Evolutionary conservation across 495 filamentous ascomycete species (phyloP), one percentile per base, ranked within the genome.

Genomic region (Xylaria curta): DNA sequence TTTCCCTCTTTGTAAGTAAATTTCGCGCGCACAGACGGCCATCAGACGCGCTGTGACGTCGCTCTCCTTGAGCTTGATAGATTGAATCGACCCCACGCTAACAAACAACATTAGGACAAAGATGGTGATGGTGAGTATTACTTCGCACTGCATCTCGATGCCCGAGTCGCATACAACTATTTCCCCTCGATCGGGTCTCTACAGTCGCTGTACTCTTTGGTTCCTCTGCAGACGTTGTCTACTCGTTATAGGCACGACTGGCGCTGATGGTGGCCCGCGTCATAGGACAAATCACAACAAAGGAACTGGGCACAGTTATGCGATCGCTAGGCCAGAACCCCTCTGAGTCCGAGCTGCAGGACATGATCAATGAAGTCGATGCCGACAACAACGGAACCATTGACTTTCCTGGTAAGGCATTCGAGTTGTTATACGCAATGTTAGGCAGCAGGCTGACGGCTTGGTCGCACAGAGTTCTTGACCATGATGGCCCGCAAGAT

Each of bases 401-500:
- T 76, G 97, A 99, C 83, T 99, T 99, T 84, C 95, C 95, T 77
- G 95, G 95, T 97, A 91, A 70, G 86, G 24, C 31, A 24, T 10
- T 28, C n/a, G 33, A 56, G 49, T 53, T 69, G n/a, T 38, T 21
- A 68, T 21, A 7, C 31, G 53, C 68, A 56, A 44, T 13, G 15
- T 42, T 51, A 47, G 58, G 28, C 49, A 26, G 49, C 24, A 74
- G 51, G 73, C 80, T 84, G 72, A 83, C 78, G 38, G 70, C 40
- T 19, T 21, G 40, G 74, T 74, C 69, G 66, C 69, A 68, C 77
- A 97, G 96, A 99, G 76, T 99, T 99, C 86, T 88, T 98, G 69
- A 98, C 96, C 71, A 99, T 98, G 97, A 99, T 99, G 96, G 96
- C 97, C 66, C 91, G 97, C 78, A 98, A 98, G 87, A 99, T 99